phyloP scores from a whole-genome alignment of 345 rosid species.

The Hibiscus syriacus region DNA sequence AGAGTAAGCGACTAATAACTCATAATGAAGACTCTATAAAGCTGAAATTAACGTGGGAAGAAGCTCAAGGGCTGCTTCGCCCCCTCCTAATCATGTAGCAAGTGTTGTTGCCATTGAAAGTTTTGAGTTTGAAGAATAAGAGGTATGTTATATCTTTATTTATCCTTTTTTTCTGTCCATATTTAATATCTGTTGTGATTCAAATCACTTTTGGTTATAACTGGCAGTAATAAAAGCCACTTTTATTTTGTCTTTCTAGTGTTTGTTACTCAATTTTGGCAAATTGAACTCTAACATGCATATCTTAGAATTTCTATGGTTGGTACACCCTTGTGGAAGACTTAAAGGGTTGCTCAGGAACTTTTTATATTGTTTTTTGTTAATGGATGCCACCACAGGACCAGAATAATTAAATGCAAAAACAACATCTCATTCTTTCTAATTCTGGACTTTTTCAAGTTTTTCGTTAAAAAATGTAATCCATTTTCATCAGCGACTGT shows the following conservation, averaged over 20 bases:
- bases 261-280: not conserved
- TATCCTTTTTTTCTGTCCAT: not conserved
- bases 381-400: not conserved
- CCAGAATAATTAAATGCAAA: not conserved
- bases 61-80: slow-evolving; percentile 86
- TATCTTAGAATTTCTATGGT: not conserved
- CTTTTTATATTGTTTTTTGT: not conserved
- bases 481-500: not conserved
- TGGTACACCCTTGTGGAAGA: not conserved
- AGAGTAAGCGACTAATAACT: slow-evolving; percentile 64
- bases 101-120: slow-evolving; percentile 70
- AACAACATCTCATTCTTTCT: slow-evolving; percentile 1
- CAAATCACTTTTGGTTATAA: not conserved
- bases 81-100: slow-evolving; percentile 63
- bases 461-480: not conserved
- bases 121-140: slow-evolving; percentile 87
- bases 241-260: not conserved
- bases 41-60: slow-evolving; percentile 87
- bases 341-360: not conserved
- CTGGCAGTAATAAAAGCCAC: not conserved
- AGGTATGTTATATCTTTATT: slow-evolving; percentile 42
- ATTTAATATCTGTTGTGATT: not conserved
- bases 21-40: slow-evolving; percentile 70
- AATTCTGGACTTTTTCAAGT: not conserved
- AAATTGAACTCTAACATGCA: not conserved